A percentile compares a stretch with the other conserved stretches of the same genome.
Conservation (phyloP, 208 protist species). For the Trypanosoma cruzi region DNA sequence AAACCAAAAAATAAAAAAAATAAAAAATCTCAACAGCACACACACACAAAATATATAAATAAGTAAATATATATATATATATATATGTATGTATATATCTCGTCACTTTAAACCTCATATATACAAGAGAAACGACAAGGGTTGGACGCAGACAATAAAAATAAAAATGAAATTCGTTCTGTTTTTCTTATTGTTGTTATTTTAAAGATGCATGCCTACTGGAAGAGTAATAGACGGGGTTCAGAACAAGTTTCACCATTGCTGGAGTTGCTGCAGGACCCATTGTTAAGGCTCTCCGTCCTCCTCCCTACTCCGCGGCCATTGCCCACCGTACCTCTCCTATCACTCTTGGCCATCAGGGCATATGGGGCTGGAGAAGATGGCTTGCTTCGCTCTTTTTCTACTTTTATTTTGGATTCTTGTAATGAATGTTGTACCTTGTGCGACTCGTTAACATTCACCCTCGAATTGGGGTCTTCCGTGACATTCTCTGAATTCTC, state of each 20-base stretch:
- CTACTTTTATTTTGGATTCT: slow-evolving; percentile 1
- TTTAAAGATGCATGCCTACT: neutral
- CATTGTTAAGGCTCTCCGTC: neutral
- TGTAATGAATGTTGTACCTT: neutral
- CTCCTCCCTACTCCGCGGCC: neutral
- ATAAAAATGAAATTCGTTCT: neutral
- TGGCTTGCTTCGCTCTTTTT: neutral
- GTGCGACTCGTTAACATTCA: neutral
- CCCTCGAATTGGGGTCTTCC: neutral
- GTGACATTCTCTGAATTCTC: neutral
- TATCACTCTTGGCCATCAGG: neutral
- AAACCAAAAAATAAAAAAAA: no score
- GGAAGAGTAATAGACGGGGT: neutral
- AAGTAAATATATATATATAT: no score
- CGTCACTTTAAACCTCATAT: no score
- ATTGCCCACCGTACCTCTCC: neutral
- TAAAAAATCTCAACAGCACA: no score
- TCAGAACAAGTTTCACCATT: neutral
- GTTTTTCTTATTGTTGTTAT: no score
- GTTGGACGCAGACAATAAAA: neutral
- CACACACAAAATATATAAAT: no score
- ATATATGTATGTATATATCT: slow-evolving; percentile 13
- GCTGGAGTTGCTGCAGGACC: neutral
- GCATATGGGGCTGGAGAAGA: neutral
- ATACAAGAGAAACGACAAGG: no score